A percentile compares a stretch with the other conserved stretches of the same genome.
These are phyloP conservation scores for Trichophyton schoenleinii DNA, from an alignment of 2,329 filamentous ascomycete species.

Conservation along the genomic window DNA sequence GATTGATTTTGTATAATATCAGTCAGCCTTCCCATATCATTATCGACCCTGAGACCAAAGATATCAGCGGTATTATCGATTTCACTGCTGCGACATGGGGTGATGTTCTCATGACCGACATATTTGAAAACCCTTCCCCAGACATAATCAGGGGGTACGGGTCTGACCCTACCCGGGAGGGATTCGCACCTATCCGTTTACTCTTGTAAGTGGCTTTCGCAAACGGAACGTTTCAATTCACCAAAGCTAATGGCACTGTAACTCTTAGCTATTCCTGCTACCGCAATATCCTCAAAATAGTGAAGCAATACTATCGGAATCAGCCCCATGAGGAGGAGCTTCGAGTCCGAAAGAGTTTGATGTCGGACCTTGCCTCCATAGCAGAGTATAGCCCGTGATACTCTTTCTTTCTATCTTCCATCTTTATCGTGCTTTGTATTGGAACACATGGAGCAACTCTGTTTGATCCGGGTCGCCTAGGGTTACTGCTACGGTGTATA, in stretches of 20 bases:
- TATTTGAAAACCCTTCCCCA: constrained; percentile 31
- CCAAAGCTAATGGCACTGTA: background rate
- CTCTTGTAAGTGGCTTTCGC: constrained; percentile 20
- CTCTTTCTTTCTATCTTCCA: background rate
- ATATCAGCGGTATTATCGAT: constrained; percentile 40
- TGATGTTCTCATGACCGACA: constrained; percentile 42
- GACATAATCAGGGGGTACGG: constrained; percentile 28
- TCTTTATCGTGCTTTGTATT: background rate
- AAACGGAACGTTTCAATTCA: constrained; percentile 8
- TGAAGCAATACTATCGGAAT: constrained; percentile 29
- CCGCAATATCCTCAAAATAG: constrained; percentile 25
- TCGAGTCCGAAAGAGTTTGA: constrained; percentile 26
- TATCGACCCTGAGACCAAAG: constrained; percentile 37
- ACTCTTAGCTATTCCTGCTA: constrained; percentile 29
- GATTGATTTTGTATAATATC: constrained; percentile 40
- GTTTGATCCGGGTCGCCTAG: background rate
- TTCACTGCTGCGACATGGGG: constrained; percentile 45
- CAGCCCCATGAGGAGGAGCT: constrained; percentile 26
- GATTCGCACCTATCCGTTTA: constrained; percentile 21
- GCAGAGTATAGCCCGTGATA: constrained; percentile 12
- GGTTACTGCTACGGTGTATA: background rate
- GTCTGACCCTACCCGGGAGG: constrained; percentile 15
- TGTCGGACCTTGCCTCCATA: constrained; percentile 22
- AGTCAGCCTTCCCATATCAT: constrained; percentile 40
- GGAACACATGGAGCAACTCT: background rate